Base-by-base conservation (phyloP, 1,284 basidiomycete species). In the Porogramme epimiltina region DNA sequence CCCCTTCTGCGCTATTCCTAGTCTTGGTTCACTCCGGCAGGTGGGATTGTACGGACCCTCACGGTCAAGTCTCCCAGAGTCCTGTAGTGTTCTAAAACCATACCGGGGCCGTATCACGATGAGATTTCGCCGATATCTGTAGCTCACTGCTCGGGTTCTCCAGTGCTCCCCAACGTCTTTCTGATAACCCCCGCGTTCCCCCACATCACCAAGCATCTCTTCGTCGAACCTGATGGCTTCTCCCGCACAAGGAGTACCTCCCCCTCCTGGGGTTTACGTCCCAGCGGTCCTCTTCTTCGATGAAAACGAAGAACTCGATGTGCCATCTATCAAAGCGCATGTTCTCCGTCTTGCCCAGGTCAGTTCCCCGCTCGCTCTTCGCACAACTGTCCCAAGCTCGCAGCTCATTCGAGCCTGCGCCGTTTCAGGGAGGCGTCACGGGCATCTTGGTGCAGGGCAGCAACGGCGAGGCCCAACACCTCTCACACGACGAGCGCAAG, bases 391-490 rank as follows among this genome's bases (percentile, higher is more conserved):
- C 19, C 13, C 19, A 38, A 3, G 11, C 20, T 22, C 10, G 10
- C 5, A 28, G 6, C 15, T 20, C 24, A 3, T 37, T 26, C 23
- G 24, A 5, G 25, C 20, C 23, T 40, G 25, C 23, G 8, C 9
- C n/a, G 44, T 19, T 48, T 25, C 38, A 85, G 80, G 87, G 84
- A 23, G 85, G 85, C 1, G 79, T 89, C 3, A 85, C 84, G 1
- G 88, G 87, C 4, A 87, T 90, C 55, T 73, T 91, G 20, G 84
- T 89, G 0, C 87, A 90, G 65, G 88, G 88, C 42, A 87, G 82
- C 52, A 91, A 89, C 54, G 87, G 88, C 45, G 87, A 90, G 66
- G 89, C 90, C 4, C 85, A 87, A 60, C 91, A 94, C 62, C 79
- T 95, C 60, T 85, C 81, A 4, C 77, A 80, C 46, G 75, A 77